Evolutionary conservation across 768 basidiomycete species (phyloP), one percentile per base, ranked within the genome.

Genomic region (Mycena vulgaris): DNA sequence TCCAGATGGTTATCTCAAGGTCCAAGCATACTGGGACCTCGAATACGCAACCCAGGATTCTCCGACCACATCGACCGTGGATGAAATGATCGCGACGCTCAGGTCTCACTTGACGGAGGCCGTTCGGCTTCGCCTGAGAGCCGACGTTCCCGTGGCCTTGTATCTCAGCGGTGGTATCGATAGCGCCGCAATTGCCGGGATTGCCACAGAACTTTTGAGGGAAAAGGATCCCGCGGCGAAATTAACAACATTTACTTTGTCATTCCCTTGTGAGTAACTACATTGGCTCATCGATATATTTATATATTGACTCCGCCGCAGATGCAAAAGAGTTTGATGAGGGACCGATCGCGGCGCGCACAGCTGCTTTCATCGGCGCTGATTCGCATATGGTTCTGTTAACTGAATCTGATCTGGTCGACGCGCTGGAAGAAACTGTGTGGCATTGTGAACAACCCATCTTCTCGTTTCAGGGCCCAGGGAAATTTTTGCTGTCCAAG

Each of bases 391-490:
- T 57, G 35, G 57, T 73, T 5, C 21, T 1, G 8, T 28, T 63
- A 6, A 64, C 68, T 19, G 68, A 65, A 53, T 19, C 39, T 13
- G 55, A 55, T 25, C 65, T 71, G 3, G 72, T 71, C 27, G 31
- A 56, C 13, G 37, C 39, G 8, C 42, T 71, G 25, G 69, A 74
- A 7, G 48, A 67, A 25, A 30, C 69, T 21, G 39, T 74, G 1
- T 74, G 64, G 63, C 72, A 74, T 30, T 35, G 35, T 25, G 72
- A 74, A 48, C 48, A 53, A 53, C 72, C 72, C 1, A 42, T 48
- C 23, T 30, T 35, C 42, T 45, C 30, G 17, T 60, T 71, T 19
- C 72, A 74, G 21, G 59, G 58, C 17, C 57, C 66, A 11, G 72
- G 69, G 23, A 74, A 74, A 42, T 27, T 61, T n/a, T 8, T 70